Evolutionary conservation across 495 filamentous ascomycete genomes (phyloP).

Genomic region (Podospora didyma): DNA sequence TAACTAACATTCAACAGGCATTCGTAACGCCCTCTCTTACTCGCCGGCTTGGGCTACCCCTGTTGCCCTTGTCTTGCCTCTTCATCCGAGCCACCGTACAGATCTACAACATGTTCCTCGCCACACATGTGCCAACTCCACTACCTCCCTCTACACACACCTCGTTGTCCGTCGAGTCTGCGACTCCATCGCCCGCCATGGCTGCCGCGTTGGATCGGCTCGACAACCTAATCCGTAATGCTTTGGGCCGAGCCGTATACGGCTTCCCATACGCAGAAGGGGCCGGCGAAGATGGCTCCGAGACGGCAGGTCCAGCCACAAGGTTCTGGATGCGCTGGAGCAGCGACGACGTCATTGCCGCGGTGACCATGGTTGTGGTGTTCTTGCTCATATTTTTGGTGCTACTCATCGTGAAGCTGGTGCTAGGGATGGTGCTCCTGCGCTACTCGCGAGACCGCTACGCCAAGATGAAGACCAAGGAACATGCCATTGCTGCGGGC

Average conservation of each 20-base stretch:
- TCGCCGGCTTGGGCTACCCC: conserved; percentile 82
- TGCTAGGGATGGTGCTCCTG: conserved; percentile 79
- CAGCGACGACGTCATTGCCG: conserved; percentile 64
- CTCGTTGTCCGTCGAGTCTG: conserved; percentile 51
- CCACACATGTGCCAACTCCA: conserved; percentile 72
- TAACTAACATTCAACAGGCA: conserved; percentile 53
- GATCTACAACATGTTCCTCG: conserved; percentile 97
- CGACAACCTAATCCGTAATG: conserved; percentile 68
- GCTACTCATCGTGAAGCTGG: conserved; percentile 72
- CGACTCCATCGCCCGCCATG: conserved; percentile 60
- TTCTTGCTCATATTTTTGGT: conserved; percentile 75
- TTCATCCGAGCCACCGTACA: conserved; percentile 94
- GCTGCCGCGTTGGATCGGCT: conserved; percentile 69
- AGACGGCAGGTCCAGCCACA: background rate
- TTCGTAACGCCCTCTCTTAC: conserved; percentile 82
- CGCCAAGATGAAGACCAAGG: conserved; percentile 69
- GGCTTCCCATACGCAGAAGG: conserved; percentile 39
- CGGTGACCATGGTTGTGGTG: conserved; percentile 70
- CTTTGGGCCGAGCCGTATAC: conserved; percentile 63
- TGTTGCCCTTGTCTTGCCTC: conserved; percentile 88
- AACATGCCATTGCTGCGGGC: conserved; percentile 44
- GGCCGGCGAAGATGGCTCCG: conserved; percentile 8
- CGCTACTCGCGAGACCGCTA: conserved; percentile 73
- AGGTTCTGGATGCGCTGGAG: conserved; percentile 37
- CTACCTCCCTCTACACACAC: conserved; percentile 66